A percentile compares a stretch with the other conserved stretches of the same genome.
Evolutionary conservation across 805 yeast species (phyloP).

Genomic region (Candida ortonii): DNA sequence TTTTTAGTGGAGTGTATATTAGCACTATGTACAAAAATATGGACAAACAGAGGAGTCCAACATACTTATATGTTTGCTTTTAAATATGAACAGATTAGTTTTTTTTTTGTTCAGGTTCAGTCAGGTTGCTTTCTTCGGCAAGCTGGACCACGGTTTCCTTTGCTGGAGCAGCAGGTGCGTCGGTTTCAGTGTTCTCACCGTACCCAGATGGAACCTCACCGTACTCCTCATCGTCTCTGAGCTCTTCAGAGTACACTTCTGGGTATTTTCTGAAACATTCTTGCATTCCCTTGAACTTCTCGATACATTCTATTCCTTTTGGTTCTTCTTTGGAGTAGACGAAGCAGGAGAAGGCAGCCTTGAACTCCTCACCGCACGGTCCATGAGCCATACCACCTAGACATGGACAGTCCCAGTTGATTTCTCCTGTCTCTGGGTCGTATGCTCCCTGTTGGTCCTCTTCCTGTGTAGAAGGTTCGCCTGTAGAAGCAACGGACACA

Average conservation of each 20-base stretch:
- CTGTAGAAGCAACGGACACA: constrained; percentile 1
- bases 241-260: constrained; percentile 89
- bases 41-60: constrained; percentile 8
- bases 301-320: constrained; percentile 93
- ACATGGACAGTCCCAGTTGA: constrained; percentile 99
- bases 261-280: constrained; percentile 90
- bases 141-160: constrained; percentile 19
- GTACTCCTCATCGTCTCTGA: constrained; percentile 70
- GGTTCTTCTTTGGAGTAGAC: constrained; percentile 93
- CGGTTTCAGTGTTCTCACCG: constrained; percentile 24
- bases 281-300: constrained; percentile 89
- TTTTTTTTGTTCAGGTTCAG: too few species aligned
- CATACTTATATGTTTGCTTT: too few species aligned
- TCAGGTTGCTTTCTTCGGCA: too few species aligned
- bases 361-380: constrained; percentile 96
- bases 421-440: constrained; percentile 96
- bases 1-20: background rate
- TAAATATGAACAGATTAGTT: too few species aligned
- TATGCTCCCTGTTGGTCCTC: constrained; percentile 65
- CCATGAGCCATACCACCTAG: constrained; percentile 99
- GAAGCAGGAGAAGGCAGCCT: constrained; percentile 91
- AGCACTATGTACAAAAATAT: constrained; percentile 11
- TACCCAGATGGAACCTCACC: constrained; percentile 35
- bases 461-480: constrained; percentile 29
- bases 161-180: constrained; percentile 15